Percentiles rank a stretch among this genome's conserved stretches.
phyloP scores from a whole-genome alignment of 2,329 filamentous ascomycete species.

The Colletotrichum kahawae region DNA sequence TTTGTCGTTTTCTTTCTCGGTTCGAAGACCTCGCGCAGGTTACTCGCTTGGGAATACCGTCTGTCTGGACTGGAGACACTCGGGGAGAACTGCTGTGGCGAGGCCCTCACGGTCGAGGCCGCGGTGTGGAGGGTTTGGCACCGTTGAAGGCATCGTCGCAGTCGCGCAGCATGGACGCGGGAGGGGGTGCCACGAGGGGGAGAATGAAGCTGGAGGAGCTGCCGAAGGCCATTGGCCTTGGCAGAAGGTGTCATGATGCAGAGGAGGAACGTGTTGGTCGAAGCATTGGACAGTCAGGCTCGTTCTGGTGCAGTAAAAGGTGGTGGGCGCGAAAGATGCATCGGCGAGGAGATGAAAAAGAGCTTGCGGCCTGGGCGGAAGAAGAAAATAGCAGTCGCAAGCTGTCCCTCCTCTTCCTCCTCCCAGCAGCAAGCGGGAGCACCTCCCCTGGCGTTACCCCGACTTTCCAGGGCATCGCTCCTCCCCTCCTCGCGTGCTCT shows the following conservation, averaged over 20 bases:
- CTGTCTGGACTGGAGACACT: neutral
- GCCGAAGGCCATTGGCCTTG: slow-evolving; percentile 27
- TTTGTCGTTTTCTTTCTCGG: neutral
- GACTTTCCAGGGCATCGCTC: neutral
- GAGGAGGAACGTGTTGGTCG: neutral
- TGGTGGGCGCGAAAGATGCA: neutral
- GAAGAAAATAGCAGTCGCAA: neutral
- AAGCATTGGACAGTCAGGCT: neutral
- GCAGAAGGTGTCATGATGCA: slow-evolving; percentile 20
- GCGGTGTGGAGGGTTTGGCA: neutral
- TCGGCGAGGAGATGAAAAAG: neutral
- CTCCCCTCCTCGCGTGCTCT: neutral
- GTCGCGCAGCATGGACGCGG: slow-evolving; percentile 27
- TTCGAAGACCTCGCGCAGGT: neutral
- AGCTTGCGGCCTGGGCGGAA: neutral
- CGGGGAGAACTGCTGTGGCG: neutral
- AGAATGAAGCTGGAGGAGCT: slow-evolving; percentile 24
- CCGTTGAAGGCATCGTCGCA: slow-evolving; percentile 24
- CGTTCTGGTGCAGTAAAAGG: neutral
- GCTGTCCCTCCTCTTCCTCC: neutral
- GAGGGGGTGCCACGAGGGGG: slow-evolving; percentile 29
- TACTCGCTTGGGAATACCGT: neutral
- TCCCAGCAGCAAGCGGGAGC: neutral
- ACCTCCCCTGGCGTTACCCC: neutral
- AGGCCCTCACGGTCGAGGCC: neutral